Conservation (phyloP, 1,139 yeast genomes). For the Saccharomyces uvarum region DNA sequence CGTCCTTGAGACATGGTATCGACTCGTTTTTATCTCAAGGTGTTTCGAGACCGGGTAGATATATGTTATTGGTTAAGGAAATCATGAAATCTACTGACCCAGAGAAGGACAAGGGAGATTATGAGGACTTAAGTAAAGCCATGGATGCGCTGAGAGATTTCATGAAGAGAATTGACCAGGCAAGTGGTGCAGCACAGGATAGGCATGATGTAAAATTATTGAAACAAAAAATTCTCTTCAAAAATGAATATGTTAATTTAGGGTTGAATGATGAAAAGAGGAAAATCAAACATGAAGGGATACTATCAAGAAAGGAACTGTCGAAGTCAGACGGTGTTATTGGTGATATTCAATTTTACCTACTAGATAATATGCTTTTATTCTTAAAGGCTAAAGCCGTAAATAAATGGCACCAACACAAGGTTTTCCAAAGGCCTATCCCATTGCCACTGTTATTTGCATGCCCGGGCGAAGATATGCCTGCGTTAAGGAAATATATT, state of each 20-base stretch:
- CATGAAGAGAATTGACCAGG: constrained; percentile 73
- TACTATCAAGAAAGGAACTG: constrained; percentile 31
- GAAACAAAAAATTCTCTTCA: constrained; percentile 64
- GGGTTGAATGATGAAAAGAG: constrained; percentile 77
- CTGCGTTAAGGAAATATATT: constrained; percentile 44
- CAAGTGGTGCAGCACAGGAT: constrained; percentile 92
- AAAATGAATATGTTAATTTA: constrained; percentile 84
- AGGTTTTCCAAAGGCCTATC: constrained; percentile 88
- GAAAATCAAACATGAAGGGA: constrained; percentile 42
- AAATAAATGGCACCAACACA: constrained; percentile 83
- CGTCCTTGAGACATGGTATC: constrained; percentile 74
- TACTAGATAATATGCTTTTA: constrained; percentile 81
- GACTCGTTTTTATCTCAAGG: constrained; percentile 93
- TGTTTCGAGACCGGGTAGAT: constrained; percentile 91
- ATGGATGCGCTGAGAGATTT: constrained; percentile 69
- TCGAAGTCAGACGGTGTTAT: constrained; percentile 25
- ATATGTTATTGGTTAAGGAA: constrained; percentile 76
- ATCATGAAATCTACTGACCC: constrained; percentile 69
- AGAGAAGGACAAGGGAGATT: constrained; percentile 50
- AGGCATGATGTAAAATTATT: constrained; percentile 82
- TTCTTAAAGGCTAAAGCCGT: constrained; percentile 82
- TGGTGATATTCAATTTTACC: constrained; percentile 68
- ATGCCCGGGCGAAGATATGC: constrained; percentile 72
- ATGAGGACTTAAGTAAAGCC: constrained; percentile 62
- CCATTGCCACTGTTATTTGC: constrained; percentile 77